These are phyloP conservation scores for Maudiozyma saulgeensis DNA, from an alignment of 805 yeast species.

Conservation along the genomic window DNA sequence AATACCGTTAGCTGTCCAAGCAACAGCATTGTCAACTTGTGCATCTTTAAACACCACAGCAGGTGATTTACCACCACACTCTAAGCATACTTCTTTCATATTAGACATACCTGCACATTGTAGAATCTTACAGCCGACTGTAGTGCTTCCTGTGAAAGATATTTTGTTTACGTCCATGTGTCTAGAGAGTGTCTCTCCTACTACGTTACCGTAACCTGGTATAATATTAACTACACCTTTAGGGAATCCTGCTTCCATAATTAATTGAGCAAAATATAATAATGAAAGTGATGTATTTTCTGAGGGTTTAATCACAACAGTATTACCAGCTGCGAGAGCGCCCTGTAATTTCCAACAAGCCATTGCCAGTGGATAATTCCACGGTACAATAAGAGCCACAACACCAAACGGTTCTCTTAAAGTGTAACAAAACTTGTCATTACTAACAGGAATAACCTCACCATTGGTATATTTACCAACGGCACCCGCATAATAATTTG, in stretches of 20 bases:
- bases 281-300: conserved; percentile 38
- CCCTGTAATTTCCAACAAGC: conserved; percentile 38
- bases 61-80: conserved; percentile 41
- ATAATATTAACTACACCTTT: conserved; percentile 38
- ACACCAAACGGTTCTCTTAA: conserved; percentile 42
- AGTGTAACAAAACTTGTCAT: conserved; percentile 41
- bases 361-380: conserved; percentile 42
- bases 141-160: conserved; percentile 44
- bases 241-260: conserved; percentile 35
- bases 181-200: conserved; percentile 33
- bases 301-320: conserved; percentile 35
- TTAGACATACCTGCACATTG: conserved; percentile 30
- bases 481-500: conserved; percentile 59
- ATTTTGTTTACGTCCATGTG: conserved; percentile 37
- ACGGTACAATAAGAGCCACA: conserved; percentile 38
- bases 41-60: conserved; percentile 37
- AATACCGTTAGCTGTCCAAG: conserved; percentile 41
- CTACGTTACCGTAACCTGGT: conserved; percentile 32
- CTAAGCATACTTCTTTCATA: conserved; percentile 36
- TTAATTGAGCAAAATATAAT: conserved; percentile 31
- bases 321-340: conserved; percentile 44
- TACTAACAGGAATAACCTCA: conserved; percentile 48
- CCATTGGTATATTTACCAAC: conserved; percentile 55
- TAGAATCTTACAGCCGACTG: conserved; percentile 33
- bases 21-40: conserved; percentile 32